Evolutionary conservation across 768 basidiomycete genomes (phyloP), one percentile per base, ranked within the genome.

Genomic region (Suillus brevipes): DNA sequence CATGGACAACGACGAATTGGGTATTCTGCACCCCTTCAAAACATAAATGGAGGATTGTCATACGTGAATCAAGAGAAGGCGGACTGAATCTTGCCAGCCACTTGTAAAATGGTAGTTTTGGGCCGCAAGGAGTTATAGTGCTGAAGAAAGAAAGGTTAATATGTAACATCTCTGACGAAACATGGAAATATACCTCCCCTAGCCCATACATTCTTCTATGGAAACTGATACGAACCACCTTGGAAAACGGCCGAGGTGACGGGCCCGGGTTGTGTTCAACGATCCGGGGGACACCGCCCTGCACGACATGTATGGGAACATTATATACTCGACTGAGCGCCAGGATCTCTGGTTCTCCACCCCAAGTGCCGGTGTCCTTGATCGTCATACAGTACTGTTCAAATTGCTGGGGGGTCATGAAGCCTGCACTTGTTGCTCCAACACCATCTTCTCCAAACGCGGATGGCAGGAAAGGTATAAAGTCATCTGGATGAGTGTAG

Each of bases 301-400:
- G 97, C 14, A 99, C 83, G 61, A 99, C 91, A 74, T 97, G 90
- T 58, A 99, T 95, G 0, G 95, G 90, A 45, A 96, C 79, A 62
- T 88, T 84, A 75, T 85, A 98, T 37, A 88, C 87, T 60, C 89
- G 83, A 73, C 90, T 89, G 18, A 99, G 81, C 4, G 97, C 97
- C 69, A 91, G 83, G 38, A 99, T 95, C 83, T 99, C 97, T 8
- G 95, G 96, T 79, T 99, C 95, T 42, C 97, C 97, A 58, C 97
- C 97, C 97, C 97, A 99, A 37, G 88, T 85, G n/a, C 87, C 89
- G 28, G 95, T 96, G 73, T 90, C 83, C 49, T 88, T 87, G 36
- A 99, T 88, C 13, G 84, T 81, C 63, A 79, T 76, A 74, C 95
- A 97, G 74, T 99, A 99, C 62, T 79, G 78, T 59, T 84, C 79